These are phyloP conservation scores for Schoenoplectus triqueter DNA, from an alignment of 202 grass and related monocot species.

Conservation along the genomic window DNA sequence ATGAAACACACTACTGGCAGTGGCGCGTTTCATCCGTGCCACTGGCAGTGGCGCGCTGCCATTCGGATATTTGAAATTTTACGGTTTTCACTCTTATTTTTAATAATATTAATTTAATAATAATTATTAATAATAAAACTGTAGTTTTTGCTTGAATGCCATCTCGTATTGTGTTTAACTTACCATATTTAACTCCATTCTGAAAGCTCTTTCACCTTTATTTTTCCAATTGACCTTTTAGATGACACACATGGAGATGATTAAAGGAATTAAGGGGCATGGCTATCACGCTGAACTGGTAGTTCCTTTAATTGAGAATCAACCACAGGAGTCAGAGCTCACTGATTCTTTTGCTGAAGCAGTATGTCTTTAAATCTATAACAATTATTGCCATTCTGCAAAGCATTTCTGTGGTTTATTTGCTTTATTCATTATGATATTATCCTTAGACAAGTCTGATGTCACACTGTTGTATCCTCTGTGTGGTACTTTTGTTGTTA, in stretches of 20 bases:
- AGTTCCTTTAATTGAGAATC: slow-evolving; percentile 95
- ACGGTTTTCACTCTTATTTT: too few species aligned
- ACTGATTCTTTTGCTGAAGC: slow-evolving; percentile 81
- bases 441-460: slow-evolving; percentile 2
- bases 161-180: neutral
- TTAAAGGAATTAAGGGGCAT: slow-evolving; percentile 98
- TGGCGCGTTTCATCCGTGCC: too few species aligned
- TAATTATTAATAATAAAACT: too few species aligned
- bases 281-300: slow-evolving; percentile 85
- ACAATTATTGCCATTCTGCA: too few species aligned
- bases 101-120: too few species aligned
- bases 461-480: neutral
- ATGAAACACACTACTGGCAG: too few species aligned
- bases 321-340: slow-evolving; percentile 82
- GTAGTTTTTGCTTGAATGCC: neutral
- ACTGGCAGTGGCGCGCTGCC: too few species aligned
- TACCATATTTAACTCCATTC: slow-evolving; percentile 26
- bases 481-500: neutral
- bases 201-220: neutral
- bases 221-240: slow-evolving; percentile 43
- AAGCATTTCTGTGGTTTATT: too few species aligned
- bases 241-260: slow-evolving; percentile 99
- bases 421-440: neutral
- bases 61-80: too few species aligned
- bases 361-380: slow-evolving; percentile 42